Base-by-base conservation (phyloP, 23 red algal genomes). In the Gracilaria gracilis region DNA sequence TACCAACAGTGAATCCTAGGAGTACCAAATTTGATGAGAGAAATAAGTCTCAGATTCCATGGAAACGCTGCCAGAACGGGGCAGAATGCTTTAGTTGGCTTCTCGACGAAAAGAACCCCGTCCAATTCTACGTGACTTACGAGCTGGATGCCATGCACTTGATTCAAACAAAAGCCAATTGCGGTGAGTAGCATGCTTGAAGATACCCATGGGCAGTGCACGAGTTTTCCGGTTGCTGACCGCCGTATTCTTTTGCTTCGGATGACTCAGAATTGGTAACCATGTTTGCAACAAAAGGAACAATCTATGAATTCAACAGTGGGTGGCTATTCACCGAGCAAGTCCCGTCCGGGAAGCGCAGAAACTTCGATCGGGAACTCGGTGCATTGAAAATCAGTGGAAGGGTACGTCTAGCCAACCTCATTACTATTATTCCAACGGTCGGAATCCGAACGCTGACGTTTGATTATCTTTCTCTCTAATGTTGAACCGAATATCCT, bases 251-350 rank as follows among this genome's bases (percentile, higher is more conserved):
- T 32, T 32, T 31, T 31, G 59, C 19, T 31, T 9, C 9, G n/a
- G 9, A 69, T 38, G 28, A 2, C 23, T 25, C 84, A 87, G 84
- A 87, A 32, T 23, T 38, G 17, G 65, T 87, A 71, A 75, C 84
- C 7, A 42, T 87, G 25, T 87, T 75, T 67, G 66, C 61, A 1
- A 87, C 84, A 25, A 73, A 67, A 73, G 67, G 53, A 57, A 54
- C 69, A 19, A 48, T 87, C 21, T 51, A 87, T 42, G 64, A 87
- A 12, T 87, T 87, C 49, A 87, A 87, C 67, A 71, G 62, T 19
- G 84, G 84, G 28, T 87, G 84, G 84, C 25, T 87, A 54, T 87
- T 73, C 84, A 87, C 76, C 67, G 27, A 87, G 9, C 38, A 33
- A 33, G 67, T 57, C 16, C 39, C 44, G 20, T 6, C 24, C 1